These are phyloP conservation scores for Magnolia kwangsiensis DNA, from an alignment of 164 flowering plant species.

Conservation along the genomic window DNA sequence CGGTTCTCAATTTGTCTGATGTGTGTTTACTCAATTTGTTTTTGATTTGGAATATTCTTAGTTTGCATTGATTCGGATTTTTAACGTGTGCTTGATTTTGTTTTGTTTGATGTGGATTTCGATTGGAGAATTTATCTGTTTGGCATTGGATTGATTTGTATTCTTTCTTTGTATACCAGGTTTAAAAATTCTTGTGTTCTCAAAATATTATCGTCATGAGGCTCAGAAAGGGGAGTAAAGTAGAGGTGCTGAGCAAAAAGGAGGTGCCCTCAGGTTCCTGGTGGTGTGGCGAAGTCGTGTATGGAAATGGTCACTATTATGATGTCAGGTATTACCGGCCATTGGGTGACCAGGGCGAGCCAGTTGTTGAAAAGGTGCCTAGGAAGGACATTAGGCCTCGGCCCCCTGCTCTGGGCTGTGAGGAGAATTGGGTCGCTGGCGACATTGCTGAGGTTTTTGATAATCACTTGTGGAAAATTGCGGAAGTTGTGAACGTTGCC, in stretches of 20 bases:
- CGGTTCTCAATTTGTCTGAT: too few relatives aligned
- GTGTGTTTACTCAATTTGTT: too few relatives aligned
- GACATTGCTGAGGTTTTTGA: conserved; percentile 72
- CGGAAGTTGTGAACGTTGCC: conserved; percentile 40
- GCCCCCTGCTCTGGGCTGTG: conserved; percentile 41
- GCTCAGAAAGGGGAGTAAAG: conserved; percentile 58
- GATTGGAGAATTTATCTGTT: too few relatives aligned
- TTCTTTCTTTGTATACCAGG: background rate
- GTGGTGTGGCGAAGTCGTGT: conserved; percentile 60
- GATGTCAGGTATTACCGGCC: conserved; percentile 44
- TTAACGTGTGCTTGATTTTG: too few relatives aligned
- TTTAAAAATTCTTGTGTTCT: background rate
- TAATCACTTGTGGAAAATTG: conserved; percentile 65
- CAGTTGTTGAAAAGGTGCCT: conserved; percentile 46
- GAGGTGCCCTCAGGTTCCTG: conserved; percentile 65
- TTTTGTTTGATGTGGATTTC: too few relatives aligned
- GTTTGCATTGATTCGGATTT: too few relatives aligned
- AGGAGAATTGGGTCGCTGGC: conserved; percentile 50
- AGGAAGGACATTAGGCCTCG: conserved; percentile 70
- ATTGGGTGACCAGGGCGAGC: conserved; percentile 13
- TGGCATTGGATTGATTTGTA: background rate
- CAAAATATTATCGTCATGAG: conserved; percentile 39
- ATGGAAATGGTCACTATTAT: conserved; percentile 68
- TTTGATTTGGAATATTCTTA: too few relatives aligned
- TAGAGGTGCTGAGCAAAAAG: conserved; percentile 58